Evolutionary conservation across 352 stramenopile species (phyloP), one percentile per base, ranked within the genome.

Genomic region (Phytophthora kernoviae): DNA sequence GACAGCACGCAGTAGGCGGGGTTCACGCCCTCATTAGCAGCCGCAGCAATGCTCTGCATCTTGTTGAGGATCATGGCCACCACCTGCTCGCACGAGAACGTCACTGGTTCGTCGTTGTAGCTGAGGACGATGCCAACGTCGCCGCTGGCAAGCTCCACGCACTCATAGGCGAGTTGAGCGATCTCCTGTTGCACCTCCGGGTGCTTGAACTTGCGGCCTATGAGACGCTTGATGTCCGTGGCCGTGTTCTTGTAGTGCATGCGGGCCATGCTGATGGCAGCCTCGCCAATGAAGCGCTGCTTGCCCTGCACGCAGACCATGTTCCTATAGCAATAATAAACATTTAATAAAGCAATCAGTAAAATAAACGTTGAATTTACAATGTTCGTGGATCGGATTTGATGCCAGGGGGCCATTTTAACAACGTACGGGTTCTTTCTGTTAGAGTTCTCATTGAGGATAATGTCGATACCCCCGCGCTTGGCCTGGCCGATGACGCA

Each of bases 401-500:
- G n/a, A n/a, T n/a, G n/a, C n/a, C n/a, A n/a, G n/a, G n/a, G n/a
- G n/a, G n/a, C 26, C 14, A 43, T 2, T 21, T 18, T 37, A 3
- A 5, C 11, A 1, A 77, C 81, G 47, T 81, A 92, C 81, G 97
- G 95, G 77, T 99, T 99, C 73, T 98, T 97, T 73, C 98, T 87
- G 78, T 99, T 98, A 46, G 94, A 99, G 76, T 97, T 98, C 68
- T 99, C 97, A 88, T 99, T 99, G 30, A 99, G 83, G 85, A 99
- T 98, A 47, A 99, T 98, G 81, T 99, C 96, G 54, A 99, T 97
- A 68, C 97, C 97, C 68, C 96, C 97, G 64, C 96, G 88, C 65
- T 98, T 98, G 53, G 96, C 96, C 67, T 98, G 93, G 45, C 92
- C 96, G 56, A 99, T 98, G 36, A 98, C 88, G 74, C 92, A 97